Conservation (phyloP, 257 asterid species). For the Orobanche coerulescens region DNA sequence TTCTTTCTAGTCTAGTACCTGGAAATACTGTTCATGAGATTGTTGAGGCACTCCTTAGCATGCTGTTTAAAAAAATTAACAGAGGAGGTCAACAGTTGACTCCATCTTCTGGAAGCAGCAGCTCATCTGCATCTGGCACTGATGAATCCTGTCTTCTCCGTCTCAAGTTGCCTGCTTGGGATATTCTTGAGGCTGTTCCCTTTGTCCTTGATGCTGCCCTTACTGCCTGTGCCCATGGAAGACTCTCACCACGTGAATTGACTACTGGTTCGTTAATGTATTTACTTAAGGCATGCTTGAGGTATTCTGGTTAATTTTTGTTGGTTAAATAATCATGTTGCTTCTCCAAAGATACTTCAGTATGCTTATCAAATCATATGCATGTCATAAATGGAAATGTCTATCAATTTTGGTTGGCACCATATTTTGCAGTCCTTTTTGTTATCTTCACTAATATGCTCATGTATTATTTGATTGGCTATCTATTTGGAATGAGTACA, state of each 20-base stretch:
- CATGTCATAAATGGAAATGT: slow-evolving; percentile 4
- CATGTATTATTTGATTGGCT: neutral
- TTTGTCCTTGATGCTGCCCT: slow-evolving; percentile 95
- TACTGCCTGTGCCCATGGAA: slow-evolving; percentile 88
- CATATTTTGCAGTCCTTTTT: neutral
- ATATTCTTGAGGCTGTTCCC: slow-evolving; percentile 96
- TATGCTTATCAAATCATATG: slow-evolving; percentile 15
- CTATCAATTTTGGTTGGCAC: neutral
- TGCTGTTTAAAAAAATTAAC: slow-evolving; percentile 75
- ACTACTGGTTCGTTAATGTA: slow-evolving; percentile 63
- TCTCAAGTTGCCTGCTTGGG: slow-evolving; percentile 96
- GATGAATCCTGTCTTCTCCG: slow-evolving; percentile 54
- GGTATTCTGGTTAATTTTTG: slow-evolving; percentile 6
- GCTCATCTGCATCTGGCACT: slow-evolving; percentile 58
- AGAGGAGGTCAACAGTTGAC: slow-evolving; percentile 54
- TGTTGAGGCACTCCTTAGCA: slow-evolving; percentile 72
- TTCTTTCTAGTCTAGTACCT: slow-evolving; percentile 77
- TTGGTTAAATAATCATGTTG: slow-evolving; percentile 8
- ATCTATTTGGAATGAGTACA: slow-evolving; percentile 5
- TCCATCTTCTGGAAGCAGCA: slow-evolving; percentile 72
- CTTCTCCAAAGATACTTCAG: slow-evolving; percentile 9
- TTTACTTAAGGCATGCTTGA: slow-evolving; percentile 6
- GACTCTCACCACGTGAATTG: slow-evolving; percentile 86
- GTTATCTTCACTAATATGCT: neutral
- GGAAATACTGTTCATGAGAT: slow-evolving; percentile 88